Base-by-base conservation (phyloP, 805 yeast species). In the Candida maris region DNA sequence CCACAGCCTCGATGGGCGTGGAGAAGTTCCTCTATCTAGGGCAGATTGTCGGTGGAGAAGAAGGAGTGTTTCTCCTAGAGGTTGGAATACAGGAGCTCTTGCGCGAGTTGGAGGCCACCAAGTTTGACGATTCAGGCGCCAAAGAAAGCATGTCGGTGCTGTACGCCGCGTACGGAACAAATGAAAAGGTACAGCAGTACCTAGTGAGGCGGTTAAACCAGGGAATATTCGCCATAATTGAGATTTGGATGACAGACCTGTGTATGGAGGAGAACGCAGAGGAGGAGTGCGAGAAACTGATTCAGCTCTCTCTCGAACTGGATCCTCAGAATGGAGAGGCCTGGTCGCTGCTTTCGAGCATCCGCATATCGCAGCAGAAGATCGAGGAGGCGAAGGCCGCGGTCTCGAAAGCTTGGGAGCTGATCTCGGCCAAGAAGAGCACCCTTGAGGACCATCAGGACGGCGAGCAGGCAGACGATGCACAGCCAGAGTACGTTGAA, bases 191-290 rank as follows among this genome's bases (percentile, higher is more conserved):
- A n/a, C 48, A 55, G 30, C 52, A 57, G 36, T 69, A 69, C 41
- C 61, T 74, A 27, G 57, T 72, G 14, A 74, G 73, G 44, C 85
- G 83, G 55, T 56, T 86, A 32, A 77, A 82, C 45, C 84, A 80
- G 54, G 96, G 91, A 0, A 65, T 86, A 19, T 79, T 91, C 48
- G 81, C 96, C 5, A 73, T 82, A 65, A 84, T 93, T 52, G 98
- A 91, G 61, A 83, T 86, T 39, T 89, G 96, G 96, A 86, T 88
- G 97, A 91, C 97, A 1, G 97, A 91, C 65, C 67, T 89, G 45
- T 89, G 97, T 66, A 87, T 89, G 96, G 95, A 86, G 52, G 78
- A 78, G 3, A 79, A 81, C 47, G 97, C 97, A 2, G 97, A 93
- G 61, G 16, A 58, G 6, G 72, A 77, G 57, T 93, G 97, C 63